Evolutionary conservation across 1,284 basidiomycete genomes (phyloP).

Genomic region (Ustilago cynodontis): DNA sequence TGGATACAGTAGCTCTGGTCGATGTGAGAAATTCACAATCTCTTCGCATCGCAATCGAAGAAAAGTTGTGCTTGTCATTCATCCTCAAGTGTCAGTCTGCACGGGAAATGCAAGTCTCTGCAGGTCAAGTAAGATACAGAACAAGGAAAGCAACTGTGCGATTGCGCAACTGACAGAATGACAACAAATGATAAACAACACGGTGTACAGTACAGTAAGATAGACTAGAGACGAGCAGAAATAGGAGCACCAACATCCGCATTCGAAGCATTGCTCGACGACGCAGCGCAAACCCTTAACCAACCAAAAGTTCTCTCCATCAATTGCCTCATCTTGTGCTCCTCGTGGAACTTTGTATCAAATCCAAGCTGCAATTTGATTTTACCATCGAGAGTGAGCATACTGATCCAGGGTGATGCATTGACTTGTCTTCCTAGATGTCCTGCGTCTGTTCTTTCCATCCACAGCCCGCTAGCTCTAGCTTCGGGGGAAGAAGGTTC

Average conservation of each 20-base stretch:
- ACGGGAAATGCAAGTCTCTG: neutral
- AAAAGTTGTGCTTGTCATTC: no score
- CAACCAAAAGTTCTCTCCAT: constrained; percentile 23
- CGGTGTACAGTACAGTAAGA: neutral
- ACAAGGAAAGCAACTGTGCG: neutral
- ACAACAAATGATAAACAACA: neutral
- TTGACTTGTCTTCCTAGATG: constrained; percentile 44
- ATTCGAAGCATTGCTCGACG: neutral
- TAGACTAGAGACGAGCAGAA: constrained; percentile 23
- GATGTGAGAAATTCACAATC: neutral
- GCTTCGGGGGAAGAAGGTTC: constrained; percentile 12
- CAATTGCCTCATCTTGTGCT: constrained; percentile 24
- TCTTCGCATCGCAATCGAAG: no score
- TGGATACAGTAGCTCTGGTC: neutral
- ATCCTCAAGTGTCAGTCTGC: no score
- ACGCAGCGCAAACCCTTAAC: constrained; percentile 28
- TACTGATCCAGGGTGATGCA: constrained; percentile 48
- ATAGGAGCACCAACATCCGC: neutral
- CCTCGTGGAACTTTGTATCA: constrained; percentile 39
- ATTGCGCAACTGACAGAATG: neutral
- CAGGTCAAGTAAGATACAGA: neutral
- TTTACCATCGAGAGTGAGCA: constrained; percentile 36
- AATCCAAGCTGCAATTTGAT: constrained; percentile 41
- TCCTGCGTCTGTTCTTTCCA: constrained; percentile 15
- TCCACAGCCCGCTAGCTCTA: constrained; percentile 18